Base-by-base conservation (phyloP, 2,329 filamentous ascomycete genomes). In the Fusarium subtropicale region DNA sequence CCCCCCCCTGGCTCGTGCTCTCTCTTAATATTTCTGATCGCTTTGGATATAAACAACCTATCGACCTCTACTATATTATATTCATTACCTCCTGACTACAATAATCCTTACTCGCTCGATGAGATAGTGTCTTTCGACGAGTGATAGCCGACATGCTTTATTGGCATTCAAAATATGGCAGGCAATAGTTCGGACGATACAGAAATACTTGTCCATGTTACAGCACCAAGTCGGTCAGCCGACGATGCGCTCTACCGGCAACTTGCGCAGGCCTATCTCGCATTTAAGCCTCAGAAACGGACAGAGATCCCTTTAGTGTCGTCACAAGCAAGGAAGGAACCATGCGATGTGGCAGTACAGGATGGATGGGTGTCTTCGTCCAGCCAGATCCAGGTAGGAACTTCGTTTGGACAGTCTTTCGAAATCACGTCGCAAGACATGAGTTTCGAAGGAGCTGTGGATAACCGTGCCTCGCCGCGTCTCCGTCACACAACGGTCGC, bases 141-240 rank as follows among this genome's bases (percentile, higher is more conserved):
- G 50, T 56, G 56, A 36, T 26, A 48, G 56, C 56, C 70, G 73
- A 55, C 59, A 77, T 77, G 75, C 69, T 72, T 68, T 47, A 46
- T 41, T 62, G 53, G 60, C 42, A 46, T 46, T 42, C 54, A 46
- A 60, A 64, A 30, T 50, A 79, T 79, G 77, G 67, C 72, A 48
- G 62, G 61, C 42, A 73, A 66, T 60, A 53, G 61, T 47, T 65
- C 59, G 44, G 61, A 64, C 20, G 77, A 83, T 61, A 79, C 82
- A 53, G 86, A 89, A 76, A 85, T 88, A 45, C 79, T 89, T 45
- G 82, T 88, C 52, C 87, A 89, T 74, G 81, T 87, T 57, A 76
- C 83, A 13, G 87, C 86, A 31, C 84, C 86, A 9, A 83, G 84
- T 71, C 81, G 76, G 39, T 77, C 80, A 24, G 69, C 73, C 13